Conservation (phyloP, 2,329 filamentous ascomycete genomes). For the Aspergillus sp. region DNA sequence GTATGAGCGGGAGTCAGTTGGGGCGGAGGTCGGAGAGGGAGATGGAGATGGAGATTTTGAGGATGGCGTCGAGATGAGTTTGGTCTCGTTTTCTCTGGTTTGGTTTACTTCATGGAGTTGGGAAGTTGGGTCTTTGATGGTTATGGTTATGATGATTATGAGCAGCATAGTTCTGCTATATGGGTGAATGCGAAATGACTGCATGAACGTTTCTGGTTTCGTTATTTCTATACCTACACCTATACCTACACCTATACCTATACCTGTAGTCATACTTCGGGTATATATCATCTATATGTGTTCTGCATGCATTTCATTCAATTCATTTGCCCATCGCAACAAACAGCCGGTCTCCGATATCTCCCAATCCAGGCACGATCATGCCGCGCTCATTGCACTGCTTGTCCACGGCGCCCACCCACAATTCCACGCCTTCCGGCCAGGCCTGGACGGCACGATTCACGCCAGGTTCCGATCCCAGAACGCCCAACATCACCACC, state of each 20-base stretch:
- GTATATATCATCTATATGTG: background rate
- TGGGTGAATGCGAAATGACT: background rate
- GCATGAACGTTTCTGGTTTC: background rate
- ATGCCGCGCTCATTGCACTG: slow-evolving; percentile 75
- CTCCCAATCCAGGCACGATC: slow-evolving; percentile 86
- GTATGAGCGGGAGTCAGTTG: background rate
- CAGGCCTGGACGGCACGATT: slow-evolving; percentile 71
- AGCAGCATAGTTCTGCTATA: background rate
- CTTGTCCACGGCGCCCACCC: slow-evolving; percentile 76
- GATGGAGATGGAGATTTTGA: slow-evolving; percentile 9
- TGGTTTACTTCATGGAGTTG: background rate
- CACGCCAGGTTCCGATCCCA: slow-evolving; percentile 73
- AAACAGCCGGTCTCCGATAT: slow-evolving; percentile 87
- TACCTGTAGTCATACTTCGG: background rate
- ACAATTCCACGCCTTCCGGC: slow-evolving; percentile 63
- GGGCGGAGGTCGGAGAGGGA: background rate
- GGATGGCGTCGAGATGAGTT: background rate
- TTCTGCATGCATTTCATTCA: background rate
- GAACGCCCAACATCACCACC: slow-evolving; percentile 72
- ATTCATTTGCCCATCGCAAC: slow-evolving; percentile 78
- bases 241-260: background rate
- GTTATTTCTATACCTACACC: background rate
- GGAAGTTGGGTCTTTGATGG: background rate
- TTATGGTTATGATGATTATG: background rate
- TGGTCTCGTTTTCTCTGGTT: background rate